A percentile compares a stretch with the other conserved stretches of the same genome.
These are phyloP conservation scores for Aspergillus quadricinctus DNA, from an alignment of 2,329 filamentous ascomycete species.

Conservation along the genomic window DNA sequence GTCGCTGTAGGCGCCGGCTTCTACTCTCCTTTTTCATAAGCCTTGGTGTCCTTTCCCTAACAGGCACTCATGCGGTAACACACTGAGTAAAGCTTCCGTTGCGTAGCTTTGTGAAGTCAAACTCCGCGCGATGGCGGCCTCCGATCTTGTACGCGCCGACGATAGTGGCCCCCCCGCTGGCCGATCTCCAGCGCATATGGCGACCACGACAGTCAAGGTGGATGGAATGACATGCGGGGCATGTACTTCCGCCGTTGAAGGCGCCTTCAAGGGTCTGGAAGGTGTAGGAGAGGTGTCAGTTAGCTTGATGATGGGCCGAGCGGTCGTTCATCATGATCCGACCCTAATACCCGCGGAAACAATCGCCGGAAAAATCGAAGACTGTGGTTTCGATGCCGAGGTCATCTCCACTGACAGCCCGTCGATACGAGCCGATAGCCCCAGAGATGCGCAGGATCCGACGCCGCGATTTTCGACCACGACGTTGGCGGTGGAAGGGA, in stretches of 20 bases:
- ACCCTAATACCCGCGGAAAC: slow-evolving; percentile 66
- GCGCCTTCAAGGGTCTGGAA: slow-evolving; percentile 75
- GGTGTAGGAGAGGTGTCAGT: slow-evolving; percentile 85
- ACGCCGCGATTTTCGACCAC: slow-evolving; percentile 54
- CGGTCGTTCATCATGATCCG: slow-evolving; percentile 88
- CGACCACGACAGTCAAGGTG: slow-evolving; percentile 84
- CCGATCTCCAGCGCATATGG: slow-evolving; percentile 59
- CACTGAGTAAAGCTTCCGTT: slow-evolving; percentile 6
- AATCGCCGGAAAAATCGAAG: slow-evolving; percentile 82
- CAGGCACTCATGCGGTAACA: slow-evolving; percentile 16
- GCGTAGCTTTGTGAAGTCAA: slow-evolving; percentile 11
- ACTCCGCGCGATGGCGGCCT: slow-evolving; percentile 16
- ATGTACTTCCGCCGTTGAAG: slow-evolving; percentile 92
- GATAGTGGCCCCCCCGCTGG: slow-evolving; percentile 8
- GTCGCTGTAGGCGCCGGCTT: neutral
- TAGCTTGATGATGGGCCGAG: slow-evolving; percentile 89
- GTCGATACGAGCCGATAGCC: slow-evolving; percentile 43
- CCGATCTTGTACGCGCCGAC: slow-evolving; percentile 15
- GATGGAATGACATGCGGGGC: slow-evolving; percentile 86
- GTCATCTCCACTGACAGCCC: slow-evolving; percentile 78
- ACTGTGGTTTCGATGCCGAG: slow-evolving; percentile 85
- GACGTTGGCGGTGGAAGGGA: slow-evolving; percentile 74
- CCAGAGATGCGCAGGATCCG: slow-evolving; percentile 30
- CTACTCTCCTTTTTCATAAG: neutral
- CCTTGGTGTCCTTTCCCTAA: neutral